Base-by-base conservation (phyloP, 2,329 filamentous ascomycete species). In the Chrysoporthe austroafricana region DNA sequence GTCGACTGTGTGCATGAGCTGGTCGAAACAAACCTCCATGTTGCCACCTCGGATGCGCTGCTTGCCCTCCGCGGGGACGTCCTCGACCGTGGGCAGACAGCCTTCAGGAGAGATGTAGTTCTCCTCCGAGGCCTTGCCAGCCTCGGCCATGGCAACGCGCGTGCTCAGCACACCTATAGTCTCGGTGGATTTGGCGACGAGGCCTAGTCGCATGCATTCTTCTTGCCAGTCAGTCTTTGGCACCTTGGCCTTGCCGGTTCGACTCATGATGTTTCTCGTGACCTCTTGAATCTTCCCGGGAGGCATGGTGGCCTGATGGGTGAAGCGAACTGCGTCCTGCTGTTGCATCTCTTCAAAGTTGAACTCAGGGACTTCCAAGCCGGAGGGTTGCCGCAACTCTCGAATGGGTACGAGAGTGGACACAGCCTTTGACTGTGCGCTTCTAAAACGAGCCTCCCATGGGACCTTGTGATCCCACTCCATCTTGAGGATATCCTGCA, bases 1-100 rank as follows among this genome's bases (percentile, higher is more conserved):
- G 56, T 68, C 66, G 46, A 66, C 39, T 2, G 59, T 60, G 39
- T 66, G 63, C 68, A 70, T 70, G 14, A 68, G 54, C 39, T 46
- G 39, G 26, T 70, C 66, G n/a, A 70, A 70, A 13, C 64, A 62
- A n/a, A 62, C 62, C 43, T 70, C 68, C 68, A 70, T 70, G 13
- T 56, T 61, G 3, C 68, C 66, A 7, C 68, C 68, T 5, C 68
- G 63, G 34, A 70, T 62, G 9, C 44, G 62, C 14, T 44, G 62
- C 39, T 63, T 65, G 59, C 68, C 68, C 42, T 66, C 54, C 39
- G 48, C 39, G 0, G 66, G 62, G 11, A 70, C 44, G 21, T 56
- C 54, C 16, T 43, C 32, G 4, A 66, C 26, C 7, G 16, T 54
- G 4, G 67, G 48, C n/a, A 58, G 44, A 13, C 68, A 66, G 34